A percentile compares a stretch with the other conserved stretches of the same genome.
These are phyloP conservation scores for Cucurbita maxima DNA, from an alignment of 306 rosid genomes.

Conservation along the genomic window DNA sequence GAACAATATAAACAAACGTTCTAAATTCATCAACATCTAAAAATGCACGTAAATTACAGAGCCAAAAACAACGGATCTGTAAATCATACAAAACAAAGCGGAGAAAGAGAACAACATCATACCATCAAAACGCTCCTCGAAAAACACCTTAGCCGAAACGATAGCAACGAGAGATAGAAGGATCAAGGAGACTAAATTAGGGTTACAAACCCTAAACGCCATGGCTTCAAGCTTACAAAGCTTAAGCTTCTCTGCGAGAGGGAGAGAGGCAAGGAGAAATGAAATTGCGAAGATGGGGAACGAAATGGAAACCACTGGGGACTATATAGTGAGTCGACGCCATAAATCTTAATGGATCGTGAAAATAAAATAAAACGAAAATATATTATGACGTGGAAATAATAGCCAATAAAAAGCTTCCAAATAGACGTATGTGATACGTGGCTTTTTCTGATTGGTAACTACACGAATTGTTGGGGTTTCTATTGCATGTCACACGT, in stretches of 20 bases:
- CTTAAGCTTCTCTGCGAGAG: neutral
- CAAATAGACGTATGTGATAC: neutral
- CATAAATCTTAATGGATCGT: neutral
- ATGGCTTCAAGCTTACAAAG: conserved; percentile 20
- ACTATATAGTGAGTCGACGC: conserved; percentile 5
- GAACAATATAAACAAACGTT: neutral
- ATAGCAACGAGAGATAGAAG: conserved; percentile 40
- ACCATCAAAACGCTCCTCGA: conserved; percentile 95
- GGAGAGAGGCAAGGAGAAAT: neutral
- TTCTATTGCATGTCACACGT: neutral
- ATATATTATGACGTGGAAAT: neutral
- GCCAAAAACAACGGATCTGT: neutral
- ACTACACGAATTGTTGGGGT: conserved; percentile 8
- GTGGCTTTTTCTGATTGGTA: neutral
- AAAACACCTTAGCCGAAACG: conserved; percentile 74
- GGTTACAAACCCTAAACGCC: conserved; percentile 65
- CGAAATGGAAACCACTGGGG: neutral
- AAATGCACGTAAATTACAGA: conserved; percentile 10
- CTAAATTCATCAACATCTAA: neutral
- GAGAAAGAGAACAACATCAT: neutral
- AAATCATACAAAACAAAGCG: neutral
- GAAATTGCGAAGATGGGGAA: neutral
- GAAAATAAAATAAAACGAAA: neutral
- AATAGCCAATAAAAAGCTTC: neutral
- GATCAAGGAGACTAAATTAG: conserved; percentile 41